Evolutionary conservation across 2,329 filamentous ascomycete genomes (phyloP).

Genomic region (Penicillium sp.): DNA sequence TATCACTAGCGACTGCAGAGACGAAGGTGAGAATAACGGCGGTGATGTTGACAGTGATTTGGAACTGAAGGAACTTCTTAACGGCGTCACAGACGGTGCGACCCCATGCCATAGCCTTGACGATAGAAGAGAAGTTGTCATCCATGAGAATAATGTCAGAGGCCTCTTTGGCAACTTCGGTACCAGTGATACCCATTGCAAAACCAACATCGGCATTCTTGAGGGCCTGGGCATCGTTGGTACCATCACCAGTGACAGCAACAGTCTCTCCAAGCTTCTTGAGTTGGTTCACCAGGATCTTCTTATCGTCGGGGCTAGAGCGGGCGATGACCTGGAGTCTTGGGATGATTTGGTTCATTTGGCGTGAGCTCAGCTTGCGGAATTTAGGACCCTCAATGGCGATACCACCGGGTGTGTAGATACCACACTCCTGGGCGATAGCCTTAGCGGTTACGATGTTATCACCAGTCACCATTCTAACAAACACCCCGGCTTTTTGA

Average conservation of each 20-base stretch:
- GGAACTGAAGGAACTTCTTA: conserved; percentile 66
- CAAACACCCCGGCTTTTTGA: conserved; percentile 72
- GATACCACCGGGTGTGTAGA: conserved; percentile 65
- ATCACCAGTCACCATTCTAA: conserved; percentile 84
- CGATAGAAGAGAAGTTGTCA: conserved; percentile 83
- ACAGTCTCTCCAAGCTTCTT: conserved; percentile 75
- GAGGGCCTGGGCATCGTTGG: conserved; percentile 78
- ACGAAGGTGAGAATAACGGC: conserved; percentile 66
- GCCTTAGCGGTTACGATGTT: conserved; percentile 76
- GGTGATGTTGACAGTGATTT: conserved; percentile 63
- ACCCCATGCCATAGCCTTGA: conserved; percentile 80
- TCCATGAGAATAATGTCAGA: conserved; percentile 86
- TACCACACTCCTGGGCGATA: conserved; percentile 76
- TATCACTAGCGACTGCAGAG: conserved; percentile 58
- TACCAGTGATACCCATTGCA: conserved; percentile 81
- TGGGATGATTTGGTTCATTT: conserved; percentile 68
- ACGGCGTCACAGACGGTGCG: conserved; percentile 74
- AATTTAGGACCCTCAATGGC: conserved; percentile 79
- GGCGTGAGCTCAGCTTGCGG: conserved; percentile 65
- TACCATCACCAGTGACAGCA: conserved; percentile 79
- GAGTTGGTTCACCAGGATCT: conserved; percentile 67
- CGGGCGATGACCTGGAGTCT: conserved; percentile 69
- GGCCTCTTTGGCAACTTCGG: conserved; percentile 80
- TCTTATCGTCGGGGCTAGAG: conserved; percentile 76
- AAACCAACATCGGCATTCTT: conserved; percentile 81